phyloP scores from a whole-genome alignment of 768 basidiomycete genomes.

The Boletus sp. region DNA sequence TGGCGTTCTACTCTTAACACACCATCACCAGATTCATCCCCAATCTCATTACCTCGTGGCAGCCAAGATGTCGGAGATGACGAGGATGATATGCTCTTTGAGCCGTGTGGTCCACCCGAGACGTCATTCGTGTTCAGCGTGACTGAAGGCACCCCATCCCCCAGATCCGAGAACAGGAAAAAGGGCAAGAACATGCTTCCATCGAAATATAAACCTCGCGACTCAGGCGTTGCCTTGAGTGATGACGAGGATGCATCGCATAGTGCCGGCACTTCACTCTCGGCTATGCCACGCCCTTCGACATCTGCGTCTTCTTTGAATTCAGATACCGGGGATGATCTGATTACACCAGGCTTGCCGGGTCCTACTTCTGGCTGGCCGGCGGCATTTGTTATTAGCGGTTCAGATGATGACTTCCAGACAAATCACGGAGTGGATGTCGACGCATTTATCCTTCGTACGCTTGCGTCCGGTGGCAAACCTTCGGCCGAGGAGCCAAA shows the following conservation, averaged over 20 bases:
- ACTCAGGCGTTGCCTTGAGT: slow-evolving; percentile 60
- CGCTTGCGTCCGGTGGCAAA: slow-evolving; percentile 58
- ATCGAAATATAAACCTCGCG: slow-evolving; percentile 68
- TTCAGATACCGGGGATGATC: slow-evolving; percentile 56
- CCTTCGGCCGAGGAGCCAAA: slow-evolving; percentile 44
- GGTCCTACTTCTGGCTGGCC: slow-evolving; percentile 64
- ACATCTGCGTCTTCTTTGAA: slow-evolving; percentile 60
- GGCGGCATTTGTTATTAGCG: slow-evolving; percentile 35
- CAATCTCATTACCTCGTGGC: slow-evolving; percentile 30
- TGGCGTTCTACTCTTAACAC: slow-evolving; percentile 38
- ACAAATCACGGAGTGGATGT: slow-evolving; percentile 40
- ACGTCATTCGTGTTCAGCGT: slow-evolving; percentile 57
- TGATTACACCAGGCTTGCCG: slow-evolving; percentile 69
- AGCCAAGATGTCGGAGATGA: slow-evolving; percentile 33
- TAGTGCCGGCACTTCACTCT: slow-evolving; percentile 19
- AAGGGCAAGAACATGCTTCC: slow-evolving; percentile 38
- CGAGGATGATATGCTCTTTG: slow-evolving; percentile 59
- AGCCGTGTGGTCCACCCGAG: slow-evolving; percentile 39
- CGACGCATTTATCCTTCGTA: slow-evolving; percentile 70
- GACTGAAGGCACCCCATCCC: slow-evolving; percentile 57
- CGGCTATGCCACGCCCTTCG: slow-evolving; percentile 53
- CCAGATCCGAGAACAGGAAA: slow-evolving; percentile 31
- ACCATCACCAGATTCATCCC: slow-evolving; percentile 53
- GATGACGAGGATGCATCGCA: slow-evolving; percentile 49
- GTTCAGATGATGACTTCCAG: slow-evolving; percentile 38